Evolutionary conservation across 2,329 filamentous ascomycete species (phyloP), one percentile per base, ranked within the genome.

Genomic region (Domatiomyces catenatus): DNA sequence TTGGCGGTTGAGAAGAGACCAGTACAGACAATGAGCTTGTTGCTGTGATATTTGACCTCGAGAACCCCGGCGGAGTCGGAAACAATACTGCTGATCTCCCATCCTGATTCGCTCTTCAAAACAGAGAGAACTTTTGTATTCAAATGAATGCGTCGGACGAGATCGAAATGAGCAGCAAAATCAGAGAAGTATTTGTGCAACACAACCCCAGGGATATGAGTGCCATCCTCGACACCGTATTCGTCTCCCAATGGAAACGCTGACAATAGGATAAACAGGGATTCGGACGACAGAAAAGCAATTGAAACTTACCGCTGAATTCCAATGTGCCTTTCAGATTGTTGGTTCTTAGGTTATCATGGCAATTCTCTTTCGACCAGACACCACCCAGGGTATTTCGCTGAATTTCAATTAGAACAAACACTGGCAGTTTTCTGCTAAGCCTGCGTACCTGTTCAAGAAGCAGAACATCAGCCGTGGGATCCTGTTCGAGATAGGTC

Each of bases 291-390:
- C 28, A 32, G 28, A 8, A 32, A 12, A 10, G 28, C 28, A 10
- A 32, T 10, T 32, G 28, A 32, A 12, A 32, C 7, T 5, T 32
- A 32, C 28, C 45, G n/a, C 78, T 77, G 59, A 76, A 87, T 62
- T 89, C 81, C 56, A 81, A 85, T 0, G 77, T 82, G 1, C 83
- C 83, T 8, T 81, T 63, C 62, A 85, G 74, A 59, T 87, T 87
- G 64, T 89, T 88, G 49, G 76, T 80, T 59, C 79, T 83, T 46
- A 89, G 71, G 1, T 77, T 79, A 0, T 79, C 75, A 62, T 87
- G 69, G 0, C 86, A 66, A 1, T 82, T 74, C 39, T 82, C 69
- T 50, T 76, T 70, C 8, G 79, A 75, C 84, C 83, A 88, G n/a
- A 80, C 79, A 3, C 84, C 84, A 0, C 84, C 84, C 4, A 81